Conservation (phyloP, 2,329 filamentous ascomycete genomes). For the Colletotrichum tanaceti region DNA sequence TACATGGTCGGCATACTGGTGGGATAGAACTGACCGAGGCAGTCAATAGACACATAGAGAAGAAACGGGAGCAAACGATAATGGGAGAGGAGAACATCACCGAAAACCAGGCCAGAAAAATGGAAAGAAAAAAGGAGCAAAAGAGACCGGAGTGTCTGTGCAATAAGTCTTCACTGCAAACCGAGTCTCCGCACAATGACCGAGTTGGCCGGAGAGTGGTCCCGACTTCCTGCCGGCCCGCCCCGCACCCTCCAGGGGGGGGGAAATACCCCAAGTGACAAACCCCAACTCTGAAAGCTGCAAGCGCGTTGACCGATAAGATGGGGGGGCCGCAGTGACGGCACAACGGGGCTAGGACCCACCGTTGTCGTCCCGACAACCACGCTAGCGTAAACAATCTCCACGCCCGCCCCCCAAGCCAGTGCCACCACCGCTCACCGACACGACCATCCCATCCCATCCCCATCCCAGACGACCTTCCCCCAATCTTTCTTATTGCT, state of each 20-base stretch:
- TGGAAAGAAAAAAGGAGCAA: too few relatives aligned
- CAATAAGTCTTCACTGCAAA: slow-evolving; percentile 3
- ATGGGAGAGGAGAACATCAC: too few relatives aligned
- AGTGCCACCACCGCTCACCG: slow-evolving; percentile 35
- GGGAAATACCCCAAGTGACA: neutral
- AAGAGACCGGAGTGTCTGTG: neutral
- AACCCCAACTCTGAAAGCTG: slow-evolving; percentile 13
- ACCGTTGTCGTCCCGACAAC: slow-evolving; percentile 33
- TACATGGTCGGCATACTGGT: too few relatives aligned
- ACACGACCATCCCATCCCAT: slow-evolving; percentile 28
- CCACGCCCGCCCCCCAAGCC: slow-evolving; percentile 22
- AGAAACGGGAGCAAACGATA: too few relatives aligned
- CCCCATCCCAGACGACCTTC: neutral
- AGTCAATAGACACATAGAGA: neutral
- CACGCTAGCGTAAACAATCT: slow-evolving; percentile 37
- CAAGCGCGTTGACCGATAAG: slow-evolving; percentile 35
- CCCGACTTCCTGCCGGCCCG: slow-evolving; percentile 25
- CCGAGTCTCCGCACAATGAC: slow-evolving; percentile 12
- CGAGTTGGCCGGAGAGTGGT: slow-evolving; percentile 6
- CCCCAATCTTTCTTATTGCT: slow-evolving; percentile 12
- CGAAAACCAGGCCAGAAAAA: too few relatives aligned
- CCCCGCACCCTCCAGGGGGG: slow-evolving; percentile 16
- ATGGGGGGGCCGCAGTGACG: slow-evolving; percentile 13
- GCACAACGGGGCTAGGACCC: slow-evolving; percentile 21
- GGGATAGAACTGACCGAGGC: neutral